Evolutionary conservation across 2,329 filamentous ascomycete genomes (phyloP), one percentile per base, ranked within the genome.

Genomic region (Fusarium decemcellulare): DNA sequence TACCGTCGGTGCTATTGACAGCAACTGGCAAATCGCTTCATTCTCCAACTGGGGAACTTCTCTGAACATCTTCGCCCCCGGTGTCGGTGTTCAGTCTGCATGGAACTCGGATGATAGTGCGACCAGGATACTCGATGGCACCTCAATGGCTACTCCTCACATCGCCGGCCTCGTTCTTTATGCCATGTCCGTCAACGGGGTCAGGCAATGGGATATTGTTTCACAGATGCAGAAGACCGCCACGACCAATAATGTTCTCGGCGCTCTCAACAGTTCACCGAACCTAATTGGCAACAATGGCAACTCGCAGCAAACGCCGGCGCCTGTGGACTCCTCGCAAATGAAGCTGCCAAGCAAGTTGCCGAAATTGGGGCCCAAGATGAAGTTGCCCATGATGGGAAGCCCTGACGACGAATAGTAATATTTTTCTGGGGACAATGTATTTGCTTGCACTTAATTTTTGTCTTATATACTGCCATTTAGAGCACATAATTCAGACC

Each of bases 131-230:
- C 83, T 90, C 74, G 86, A 82, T 14, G 90, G 90, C 37, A 92
- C 90, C 11, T 88, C 85, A n/a, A 91, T 91, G 89, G 87, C 89
- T 5, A 79, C 83, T 5, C 90, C 90, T 1, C 89, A 91, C 74
- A 81, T 91, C 63, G 82, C 85, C 34, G 90, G 90, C 29, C 80
- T 92, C 27, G 87, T 70, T 23, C 76, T 82, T 14, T 84, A 84
- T 74, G 76, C 81, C 47, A 79, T 90, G 59, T 81, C 81, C 10
- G 78, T 87, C 14, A 77, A 86, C 61, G 79, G 80, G 39, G 39
- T 23, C 4, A 23, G 23, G 23, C 23, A 23, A 23, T 23, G 23
- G 23, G 23, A 23, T 23, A 23, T 23, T 23, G 23, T 23, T 23
- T 23, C 23, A 23, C 23, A 23, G 23, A 23, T 23, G 23, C 23